Percentiles rank a stretch among this genome's conserved stretches.
phyloP scores from a whole-genome alignment of 495 filamentous ascomycete species.

The Xylaria curta region DNA sequence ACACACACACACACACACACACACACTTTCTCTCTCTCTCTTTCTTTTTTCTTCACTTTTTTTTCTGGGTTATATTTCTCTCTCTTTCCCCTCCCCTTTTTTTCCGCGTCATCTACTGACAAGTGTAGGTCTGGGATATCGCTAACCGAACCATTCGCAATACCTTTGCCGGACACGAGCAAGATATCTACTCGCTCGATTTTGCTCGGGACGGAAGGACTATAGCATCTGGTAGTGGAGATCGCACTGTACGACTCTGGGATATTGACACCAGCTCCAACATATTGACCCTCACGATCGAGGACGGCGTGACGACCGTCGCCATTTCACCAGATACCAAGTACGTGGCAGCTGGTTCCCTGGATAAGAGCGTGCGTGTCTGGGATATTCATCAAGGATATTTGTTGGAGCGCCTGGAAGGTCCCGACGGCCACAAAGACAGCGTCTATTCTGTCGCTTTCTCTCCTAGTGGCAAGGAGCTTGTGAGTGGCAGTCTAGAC shows the following conservation, averaged over 20 bases:
- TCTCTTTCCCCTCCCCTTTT: too few species aligned
- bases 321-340: constrained; percentile 90
- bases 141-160: constrained; percentile 73
- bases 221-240: constrained; percentile 88
- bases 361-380: constrained; percentile 89
- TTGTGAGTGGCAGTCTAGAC: constrained; percentile 88
- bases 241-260: constrained; percentile 88
- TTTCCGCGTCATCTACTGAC: constrained; percentile 17
- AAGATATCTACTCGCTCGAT: constrained; percentile 93
- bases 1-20: too few species aligned
- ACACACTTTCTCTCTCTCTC: too few species aligned
- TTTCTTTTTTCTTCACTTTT: too few species aligned
- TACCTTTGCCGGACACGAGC: constrained; percentile 85
- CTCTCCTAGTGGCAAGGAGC: constrained; percentile 83
- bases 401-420: constrained; percentile 83
- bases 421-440: constrained; percentile 85
- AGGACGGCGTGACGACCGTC: constrained; percentile 90
- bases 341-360: constrained; percentile 83
- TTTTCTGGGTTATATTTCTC: neutral
- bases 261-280: constrained; percentile 79
- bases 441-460: constrained; percentile 94
- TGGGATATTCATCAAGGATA: constrained; percentile 86
- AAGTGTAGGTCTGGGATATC: constrained; percentile 84
- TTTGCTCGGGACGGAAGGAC: constrained; percentile 86
- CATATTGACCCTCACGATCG: constrained; percentile 79